phyloP scores from a whole-genome alignment of 305 asterid genomes.

The Solanum hybrid region DNA sequence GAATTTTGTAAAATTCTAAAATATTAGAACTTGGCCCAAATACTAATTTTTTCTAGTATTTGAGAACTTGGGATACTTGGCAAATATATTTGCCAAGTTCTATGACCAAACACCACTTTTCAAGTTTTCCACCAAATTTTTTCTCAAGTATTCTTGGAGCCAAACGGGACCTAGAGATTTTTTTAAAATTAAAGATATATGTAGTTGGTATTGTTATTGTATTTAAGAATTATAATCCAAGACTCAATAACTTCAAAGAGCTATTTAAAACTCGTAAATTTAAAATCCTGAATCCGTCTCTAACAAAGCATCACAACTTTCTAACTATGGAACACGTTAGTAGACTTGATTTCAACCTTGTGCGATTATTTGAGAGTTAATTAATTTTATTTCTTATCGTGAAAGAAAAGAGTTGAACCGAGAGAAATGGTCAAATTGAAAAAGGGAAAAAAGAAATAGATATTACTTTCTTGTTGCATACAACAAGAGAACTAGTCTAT shows the following conservation, averaged over 20 bases:
- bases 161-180: no score
- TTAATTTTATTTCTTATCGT: not conserved
- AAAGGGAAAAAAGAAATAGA: not conserved
- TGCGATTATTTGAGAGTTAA: not conserved
- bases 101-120: no score
- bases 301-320: not conserved
- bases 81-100: no score
- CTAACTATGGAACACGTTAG: not conserved
- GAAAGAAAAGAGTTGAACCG: not conserved
- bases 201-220: no score
- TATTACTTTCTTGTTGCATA: not conserved
- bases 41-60: no score
- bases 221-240: no score
- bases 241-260: not conserved
- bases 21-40: no score
- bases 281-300: not conserved
- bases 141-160: no score
- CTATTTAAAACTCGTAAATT: not conserved
- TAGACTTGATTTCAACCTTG: not conserved
- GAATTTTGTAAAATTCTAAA: no score
- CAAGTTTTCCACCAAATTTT: no score
- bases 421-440: not conserved
- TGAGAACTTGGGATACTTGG: no score
- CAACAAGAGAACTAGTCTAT: not conserved
- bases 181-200: no score